phyloP scores from a whole-genome alignment of 1,284 basidiomycete species.

The Peniophora sp. region DNA sequence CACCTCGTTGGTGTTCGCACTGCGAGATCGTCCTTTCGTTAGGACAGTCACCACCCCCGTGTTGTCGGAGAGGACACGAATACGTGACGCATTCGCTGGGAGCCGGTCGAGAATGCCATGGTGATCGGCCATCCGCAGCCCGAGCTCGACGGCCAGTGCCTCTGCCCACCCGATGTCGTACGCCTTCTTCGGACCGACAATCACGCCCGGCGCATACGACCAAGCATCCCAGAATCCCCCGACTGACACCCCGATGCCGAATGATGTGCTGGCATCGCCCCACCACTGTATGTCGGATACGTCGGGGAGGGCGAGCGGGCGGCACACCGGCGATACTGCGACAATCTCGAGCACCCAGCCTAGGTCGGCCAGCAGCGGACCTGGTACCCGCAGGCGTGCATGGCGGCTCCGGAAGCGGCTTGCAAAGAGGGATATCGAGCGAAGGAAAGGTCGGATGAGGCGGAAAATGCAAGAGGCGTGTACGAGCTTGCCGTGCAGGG shows the following conservation, averaged over 20 bases:
- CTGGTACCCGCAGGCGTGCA: neutral
- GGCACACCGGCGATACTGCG: conserved; percentile 9
- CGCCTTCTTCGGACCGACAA: conserved; percentile 18
- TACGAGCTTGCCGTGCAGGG: conserved; percentile 28
- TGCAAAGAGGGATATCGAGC: conserved; percentile 16
- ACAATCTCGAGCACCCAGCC: neutral
- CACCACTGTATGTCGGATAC: conserved; percentile 25
- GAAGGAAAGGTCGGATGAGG: conserved; percentile 24
- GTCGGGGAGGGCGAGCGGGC: conserved; percentile 14
- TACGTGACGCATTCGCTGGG: neutral
- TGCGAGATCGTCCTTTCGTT: conserved; percentile 22
- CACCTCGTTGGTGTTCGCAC: conserved; percentile 18
- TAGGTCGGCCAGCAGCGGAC: neutral
- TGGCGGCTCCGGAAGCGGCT: conserved; percentile 10
- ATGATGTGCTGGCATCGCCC: conserved; percentile 31
- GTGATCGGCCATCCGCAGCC: conserved; percentile 15
- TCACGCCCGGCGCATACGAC: conserved; percentile 21
- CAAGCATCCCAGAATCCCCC: conserved; percentile 22
- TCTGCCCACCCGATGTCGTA: conserved; percentile 31
- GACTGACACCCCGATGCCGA: conserved; percentile 29
- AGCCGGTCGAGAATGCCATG: conserved; percentile 7
- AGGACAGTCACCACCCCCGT: conserved; percentile 19
- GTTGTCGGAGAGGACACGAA: conserved; percentile 21
- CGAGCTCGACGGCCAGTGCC: conserved; percentile 26
- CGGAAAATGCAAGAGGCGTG: conserved; percentile 23